These are phyloP conservation scores for Candida peoriensis DNA, from an alignment of 805 yeast species.

Conservation along the genomic window DNA sequence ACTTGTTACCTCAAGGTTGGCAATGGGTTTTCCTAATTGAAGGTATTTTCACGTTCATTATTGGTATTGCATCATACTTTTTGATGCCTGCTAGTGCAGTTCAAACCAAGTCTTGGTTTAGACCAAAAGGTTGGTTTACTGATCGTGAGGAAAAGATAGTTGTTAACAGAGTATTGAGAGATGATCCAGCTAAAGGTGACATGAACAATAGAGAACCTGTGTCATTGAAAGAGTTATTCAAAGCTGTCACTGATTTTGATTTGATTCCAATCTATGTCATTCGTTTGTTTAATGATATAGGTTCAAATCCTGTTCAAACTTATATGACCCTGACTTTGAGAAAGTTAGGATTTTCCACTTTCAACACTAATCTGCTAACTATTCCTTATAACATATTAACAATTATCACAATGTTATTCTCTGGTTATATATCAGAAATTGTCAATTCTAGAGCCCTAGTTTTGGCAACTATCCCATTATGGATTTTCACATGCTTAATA, in stretches of 20 bases:
- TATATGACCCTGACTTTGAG: slow-evolving; percentile 48
- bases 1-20: slow-evolving; percentile 49
- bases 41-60: slow-evolving; percentile 48
- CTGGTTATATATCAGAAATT: slow-evolving; percentile 34
- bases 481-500: slow-evolving; percentile 33
- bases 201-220: slow-evolving; percentile 59
- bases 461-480: slow-evolving; percentile 26
- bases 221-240: slow-evolving; percentile 32
- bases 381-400: slow-evolving; percentile 44
- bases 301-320: slow-evolving; percentile 29
- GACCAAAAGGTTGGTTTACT: slow-evolving; percentile 47
- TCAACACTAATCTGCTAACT: slow-evolving; percentile 45
- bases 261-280: slow-evolving; percentile 50
- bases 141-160: slow-evolving; percentile 52
- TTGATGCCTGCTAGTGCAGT: slow-evolving; percentile 54
- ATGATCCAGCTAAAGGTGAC: slow-evolving; percentile 61
- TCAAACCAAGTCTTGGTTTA: slow-evolving; percentile 44
- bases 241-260: slow-evolving; percentile 43
- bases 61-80: slow-evolving; percentile 45
- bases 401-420: slow-evolving; percentile 29
- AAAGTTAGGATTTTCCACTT: slow-evolving; percentile 46
- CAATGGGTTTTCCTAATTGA: slow-evolving; percentile 62
- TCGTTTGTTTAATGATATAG: slow-evolving; percentile 39
- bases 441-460: slow-evolving; percentile 29
- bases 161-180: slow-evolving; percentile 54